Evolutionary conservation across 495 filamentous ascomycete species (phyloP).

Genomic region (Talaromyces proteolyticus): DNA sequence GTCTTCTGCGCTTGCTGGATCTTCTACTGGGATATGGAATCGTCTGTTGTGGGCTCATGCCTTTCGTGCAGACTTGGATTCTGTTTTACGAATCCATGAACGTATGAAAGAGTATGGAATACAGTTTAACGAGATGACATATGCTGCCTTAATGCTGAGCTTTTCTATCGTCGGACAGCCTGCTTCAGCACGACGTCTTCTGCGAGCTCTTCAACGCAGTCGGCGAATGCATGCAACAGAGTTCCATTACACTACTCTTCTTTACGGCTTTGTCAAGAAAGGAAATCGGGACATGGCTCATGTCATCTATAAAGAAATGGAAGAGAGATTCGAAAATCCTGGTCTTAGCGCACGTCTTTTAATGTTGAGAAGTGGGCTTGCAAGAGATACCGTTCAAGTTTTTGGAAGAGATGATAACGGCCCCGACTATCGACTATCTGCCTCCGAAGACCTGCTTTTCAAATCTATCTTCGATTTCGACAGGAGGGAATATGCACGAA

Average conservation of each 20-base stretch:
- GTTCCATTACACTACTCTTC: conserved; percentile 71
- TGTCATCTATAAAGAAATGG: conserved; percentile 46
- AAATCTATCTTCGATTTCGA: conserved; percentile 22
- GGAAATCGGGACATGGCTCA: conserved; percentile 47
- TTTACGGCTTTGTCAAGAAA: conserved; percentile 55
- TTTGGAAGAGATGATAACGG: not conserved
- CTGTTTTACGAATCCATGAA: conserved; percentile 53
- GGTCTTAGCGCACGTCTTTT: conserved; percentile 40
- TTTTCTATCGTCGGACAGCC: conserved; percentile 55
- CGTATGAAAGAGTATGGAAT: conserved; percentile 55
- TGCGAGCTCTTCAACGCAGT: conserved; percentile 53
- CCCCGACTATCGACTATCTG: conserved; percentile 16
- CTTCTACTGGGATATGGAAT: conserved; percentile 70
- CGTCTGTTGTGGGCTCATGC: conserved; percentile 63
- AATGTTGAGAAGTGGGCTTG: conserved; percentile 35
- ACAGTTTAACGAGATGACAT: conserved; percentile 63
- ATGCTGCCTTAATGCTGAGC: conserved; percentile 67
- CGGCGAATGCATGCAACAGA: conserved; percentile 52
- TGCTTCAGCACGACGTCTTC: conserved; percentile 58
- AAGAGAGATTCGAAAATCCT: conserved; percentile 32
- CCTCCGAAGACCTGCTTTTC: conserved; percentile 32
- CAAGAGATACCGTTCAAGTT: conserved; percentile 20
- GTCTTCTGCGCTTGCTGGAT: conserved; percentile 31
- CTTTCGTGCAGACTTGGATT: conserved; percentile 53
- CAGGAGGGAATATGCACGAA: conserved; percentile 17